Conservation (phyloP, 139 green algal genomes). For the Chlorella ohadii region DNA sequence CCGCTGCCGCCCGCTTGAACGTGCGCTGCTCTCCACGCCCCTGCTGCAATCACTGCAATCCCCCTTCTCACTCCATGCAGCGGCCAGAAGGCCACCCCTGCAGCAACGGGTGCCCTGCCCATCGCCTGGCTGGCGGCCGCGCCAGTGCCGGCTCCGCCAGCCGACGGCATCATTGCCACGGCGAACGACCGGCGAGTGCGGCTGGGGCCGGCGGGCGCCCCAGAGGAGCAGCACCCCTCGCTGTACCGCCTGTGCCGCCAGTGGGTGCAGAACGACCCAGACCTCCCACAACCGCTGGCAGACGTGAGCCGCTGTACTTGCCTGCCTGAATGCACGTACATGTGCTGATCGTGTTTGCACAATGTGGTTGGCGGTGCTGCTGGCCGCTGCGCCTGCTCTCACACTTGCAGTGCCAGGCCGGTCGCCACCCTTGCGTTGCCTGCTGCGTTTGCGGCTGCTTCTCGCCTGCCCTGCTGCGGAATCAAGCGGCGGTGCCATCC, state of each 20-base stretch:
- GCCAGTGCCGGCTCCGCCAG: not conserved
- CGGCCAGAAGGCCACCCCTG: not conserved
- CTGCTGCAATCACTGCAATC: not conserved
- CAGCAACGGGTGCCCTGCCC: not conserved
- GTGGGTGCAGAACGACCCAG: constrained; percentile 44
- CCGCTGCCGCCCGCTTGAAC: not conserved
- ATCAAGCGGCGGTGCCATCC: no score
- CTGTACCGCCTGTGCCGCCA: constrained; percentile 39
- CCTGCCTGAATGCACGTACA: no score
- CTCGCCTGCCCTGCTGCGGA: no score
- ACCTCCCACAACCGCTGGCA: not conserved
- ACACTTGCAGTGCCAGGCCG: no score
- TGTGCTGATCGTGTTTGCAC: no score
- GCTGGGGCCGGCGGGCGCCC: not conserved
- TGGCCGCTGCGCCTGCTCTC: not conserved
- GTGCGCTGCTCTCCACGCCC: no score
- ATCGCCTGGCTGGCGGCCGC: not conserved
- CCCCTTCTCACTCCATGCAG: not conserved
- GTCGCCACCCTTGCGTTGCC: no score
- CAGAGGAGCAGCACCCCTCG: constrained; percentile 18
- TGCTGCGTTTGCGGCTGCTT: no score
- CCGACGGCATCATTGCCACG: not conserved
- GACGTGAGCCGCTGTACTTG: constrained; percentile 4
- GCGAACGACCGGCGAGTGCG: constrained; percentile 14
- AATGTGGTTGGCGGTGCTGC: not conserved